Evolutionary conservation across 768 basidiomycete species (phyloP).

Genomic region (Filobasidium wieringae): DNA sequence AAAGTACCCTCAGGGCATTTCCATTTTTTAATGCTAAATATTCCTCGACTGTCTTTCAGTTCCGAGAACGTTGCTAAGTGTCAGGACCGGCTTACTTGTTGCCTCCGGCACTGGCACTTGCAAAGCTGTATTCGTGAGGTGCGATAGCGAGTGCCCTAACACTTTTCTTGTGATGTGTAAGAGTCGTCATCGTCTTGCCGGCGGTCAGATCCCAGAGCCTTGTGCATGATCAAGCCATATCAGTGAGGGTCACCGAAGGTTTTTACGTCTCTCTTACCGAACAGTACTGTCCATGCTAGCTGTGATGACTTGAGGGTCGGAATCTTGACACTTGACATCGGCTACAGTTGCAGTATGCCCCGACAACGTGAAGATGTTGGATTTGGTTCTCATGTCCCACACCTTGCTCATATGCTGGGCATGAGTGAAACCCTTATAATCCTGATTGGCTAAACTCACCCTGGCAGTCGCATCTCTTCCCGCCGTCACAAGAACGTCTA

Average conservation of each 20-base stretch:
- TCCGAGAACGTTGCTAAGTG: neutral
- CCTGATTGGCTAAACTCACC: constrained; percentile 34
- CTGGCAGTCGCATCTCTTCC: constrained; percentile 94
- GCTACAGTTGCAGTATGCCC: constrained; percentile 94
- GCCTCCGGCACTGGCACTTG: constrained; percentile 88
- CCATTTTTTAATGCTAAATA: constrained; percentile 81
- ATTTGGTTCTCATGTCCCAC: constrained; percentile 99
- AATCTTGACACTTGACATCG: constrained; percentile 90
- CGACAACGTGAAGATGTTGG: constrained; percentile 80
- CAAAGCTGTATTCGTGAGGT: constrained; percentile 93
- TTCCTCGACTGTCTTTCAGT: neutral
- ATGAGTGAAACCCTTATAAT: neutral
- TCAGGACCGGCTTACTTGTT: constrained; percentile 51
- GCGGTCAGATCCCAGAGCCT: constrained; percentile 99
- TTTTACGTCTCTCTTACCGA: constrained; percentile 58
- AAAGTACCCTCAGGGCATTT: constrained; percentile 93
- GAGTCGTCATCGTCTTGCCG: constrained; percentile 86
- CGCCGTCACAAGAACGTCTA: constrained; percentile 87
- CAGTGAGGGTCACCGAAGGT: too few relatives aligned
- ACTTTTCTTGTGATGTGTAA: constrained; percentile 99
- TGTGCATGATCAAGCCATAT: too few relatives aligned
- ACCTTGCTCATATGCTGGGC: constrained; percentile 36
- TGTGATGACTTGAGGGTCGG: constrained; percentile 95
- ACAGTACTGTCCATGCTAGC: constrained; percentile 98
- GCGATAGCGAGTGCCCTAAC: constrained; percentile 89